Evolutionary conservation across 768 basidiomycete genomes (phyloP).

Genomic region (Hygrophorus russula): DNA sequence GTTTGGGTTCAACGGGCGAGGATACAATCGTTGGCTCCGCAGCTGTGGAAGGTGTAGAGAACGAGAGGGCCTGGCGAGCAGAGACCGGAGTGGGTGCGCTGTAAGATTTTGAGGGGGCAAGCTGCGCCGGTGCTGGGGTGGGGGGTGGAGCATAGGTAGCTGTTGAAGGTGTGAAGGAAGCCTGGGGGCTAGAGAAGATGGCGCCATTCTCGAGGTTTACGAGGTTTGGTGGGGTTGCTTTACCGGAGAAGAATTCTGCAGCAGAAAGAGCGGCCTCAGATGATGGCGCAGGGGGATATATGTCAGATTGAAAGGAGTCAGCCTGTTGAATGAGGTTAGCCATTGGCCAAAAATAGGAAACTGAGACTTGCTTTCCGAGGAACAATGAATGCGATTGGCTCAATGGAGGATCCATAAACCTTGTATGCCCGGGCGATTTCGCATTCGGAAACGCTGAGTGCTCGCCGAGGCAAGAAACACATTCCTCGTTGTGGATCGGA

Average conservation of each 20-base stretch:
- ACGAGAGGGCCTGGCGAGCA: background rate
- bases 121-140: constrained; percentile 20
- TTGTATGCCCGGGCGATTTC: constrained; percentile 96
- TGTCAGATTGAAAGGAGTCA: constrained; percentile 95
- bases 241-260: constrained; percentile 82
- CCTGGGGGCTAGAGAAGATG: constrained; percentile 18
- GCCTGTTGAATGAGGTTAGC: constrained; percentile 33
- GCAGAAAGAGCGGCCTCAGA: constrained; percentile 70
- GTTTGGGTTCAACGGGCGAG: constrained; percentile 10
- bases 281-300: constrained; percentile 87
- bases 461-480: constrained; percentile 91
- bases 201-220: constrained; percentile 70
- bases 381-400: constrained; percentile 92
- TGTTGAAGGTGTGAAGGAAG: constrained; percentile 10
- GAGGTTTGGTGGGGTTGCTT: constrained; percentile 65
- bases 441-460: constrained; percentile 80
- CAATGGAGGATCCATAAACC: constrained; percentile 57
- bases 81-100: constrained; percentile 16
- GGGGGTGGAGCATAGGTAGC: constrained; percentile 24
- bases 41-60: background rate
- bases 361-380: constrained; percentile 67
- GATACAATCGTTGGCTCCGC: background rate
- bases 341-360: constrained; percentile 1
- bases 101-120: constrained; percentile 14
- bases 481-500: constrained; percentile 92